Base-by-base conservation (phyloP, 1,284 basidiomycete genomes). In the Malassezia sp. region DNA sequence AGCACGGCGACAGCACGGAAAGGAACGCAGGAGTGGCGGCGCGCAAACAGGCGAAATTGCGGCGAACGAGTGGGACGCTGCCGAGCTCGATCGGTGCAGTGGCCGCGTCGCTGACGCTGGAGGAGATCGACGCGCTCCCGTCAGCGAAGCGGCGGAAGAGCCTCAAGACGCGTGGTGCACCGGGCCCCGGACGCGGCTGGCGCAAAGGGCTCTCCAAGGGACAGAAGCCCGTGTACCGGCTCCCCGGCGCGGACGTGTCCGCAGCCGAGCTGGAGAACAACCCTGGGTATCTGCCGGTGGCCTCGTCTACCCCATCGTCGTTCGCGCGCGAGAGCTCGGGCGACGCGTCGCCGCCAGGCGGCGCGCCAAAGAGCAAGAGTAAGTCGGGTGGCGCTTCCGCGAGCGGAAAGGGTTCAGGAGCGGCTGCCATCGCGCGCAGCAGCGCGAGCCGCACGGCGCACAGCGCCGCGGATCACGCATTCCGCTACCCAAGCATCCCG, bases 141-240 rank as follows among this genome's bases (percentile, higher is more conserved):
- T 60, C 63, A 11, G 65, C 65, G 3, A 68, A 68, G 51, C 48
- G 65, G 20, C 40, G 65, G 11, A 63, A 64, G 49, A 57, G 57
- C 2, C 58, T 58, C 38, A 66, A 68, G 37, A 61, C 63, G 2
- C 42, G 63, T 26, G 65, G 65, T 18, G 63, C 65, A 0, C 54
- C 61, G n/a, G 65, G 65, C 11, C 65, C 65, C 2, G 65, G 65
- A 6, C 44, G 63, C 30, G 63, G 63, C 1, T 68, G 65, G 65
- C 56, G 65, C 18, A 66, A 65, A 31, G 65, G 65, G 6, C 44
- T 68, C n/a, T 62, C 59, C 10, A 66, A 65, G 45, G 64, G 63
- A 8, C 60, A 65, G 40, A 67, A 67, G 34, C 63, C 64, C 2
- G 58, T 65, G 0, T 67, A 67, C 44, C 54, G 59, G 37, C 51